Evolutionary conservation across 164 flowering plant genomes (phyloP), one percentile per base, ranked within the genome.

Genomic region (Chimonanthus salicifolius): DNA sequence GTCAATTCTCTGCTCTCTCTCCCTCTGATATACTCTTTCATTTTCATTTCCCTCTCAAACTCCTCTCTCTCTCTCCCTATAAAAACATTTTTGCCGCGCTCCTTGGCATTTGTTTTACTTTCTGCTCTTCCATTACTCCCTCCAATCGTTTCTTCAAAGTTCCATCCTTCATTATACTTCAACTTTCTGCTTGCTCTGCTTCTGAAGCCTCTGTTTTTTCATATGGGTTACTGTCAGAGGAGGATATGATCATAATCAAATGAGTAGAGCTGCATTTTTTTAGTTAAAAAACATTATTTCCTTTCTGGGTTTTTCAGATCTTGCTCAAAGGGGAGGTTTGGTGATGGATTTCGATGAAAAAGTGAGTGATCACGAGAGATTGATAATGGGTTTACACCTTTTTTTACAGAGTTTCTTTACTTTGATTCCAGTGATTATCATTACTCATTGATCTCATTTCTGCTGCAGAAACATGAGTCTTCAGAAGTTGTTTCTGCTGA

Each of bases 331-430:
- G 64, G 10, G 50, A 18, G 10, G 21, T 33, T 67, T 62, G 60
- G 49, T 21, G 49, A 79, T 82, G 84, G 84, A 77, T 77, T 75
- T 73, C 73, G 67, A 70, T 71, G 78, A 48, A 65, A 79, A 82
- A 67, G 84, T 82, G 45, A 81, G 79, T 62, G 64, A 75, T 75
- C 78, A 51, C 63, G 69, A 58, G 18, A 43, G 62, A 2, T 64
- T 64, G 48, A 3, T 11, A 43, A 9, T 8, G 60, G 16, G 58
- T 47, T 7, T 11, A 9, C 58, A 51, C 13, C 47, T 66, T 66
- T 43, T 43, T 72, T 21, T 62, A 33, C 18, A 16, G 47, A 47
- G 8, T 13, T 49, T 11, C 51, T 66, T 66, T 33, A 20, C 10
- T 33, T 44, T 21, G 69, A 21, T 3, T 51, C 13, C 9, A 51